Evolutionary conservation across 148 eudicot genomes (phyloP).

Genomic region (Bassia scoparia): DNA sequence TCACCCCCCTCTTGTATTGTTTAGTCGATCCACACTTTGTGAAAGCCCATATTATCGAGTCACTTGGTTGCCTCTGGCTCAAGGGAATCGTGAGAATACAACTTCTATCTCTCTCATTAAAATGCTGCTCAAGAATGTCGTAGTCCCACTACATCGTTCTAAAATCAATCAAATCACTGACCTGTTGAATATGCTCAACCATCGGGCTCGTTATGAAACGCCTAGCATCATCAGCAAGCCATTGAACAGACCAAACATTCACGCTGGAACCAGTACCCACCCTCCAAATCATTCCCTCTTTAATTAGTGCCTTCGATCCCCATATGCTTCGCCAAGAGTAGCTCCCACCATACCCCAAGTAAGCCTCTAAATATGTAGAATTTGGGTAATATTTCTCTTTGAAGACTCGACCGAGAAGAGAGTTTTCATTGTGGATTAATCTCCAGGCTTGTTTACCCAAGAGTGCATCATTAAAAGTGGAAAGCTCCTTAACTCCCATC

Average conservation of each 20-base stretch:
- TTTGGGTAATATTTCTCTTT: neutral
- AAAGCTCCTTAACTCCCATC: neutral
- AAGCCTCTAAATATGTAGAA: neutral
- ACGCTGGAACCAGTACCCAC: neutral
- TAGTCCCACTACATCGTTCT: neutral
- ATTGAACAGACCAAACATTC: too few species aligned
- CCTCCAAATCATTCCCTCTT: neutral
- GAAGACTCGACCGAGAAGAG: neutral
- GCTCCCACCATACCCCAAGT: neutral
- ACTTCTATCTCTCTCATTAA: neutral
- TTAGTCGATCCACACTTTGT: too few species aligned
- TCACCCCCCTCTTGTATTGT: too few species aligned
- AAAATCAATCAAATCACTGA: neutral
- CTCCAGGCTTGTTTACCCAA: neutral
- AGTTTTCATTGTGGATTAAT: too few species aligned
- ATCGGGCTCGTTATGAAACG: neutral
- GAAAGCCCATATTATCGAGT: neutral
- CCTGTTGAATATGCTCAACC: neutral
- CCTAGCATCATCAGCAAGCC: too few species aligned
- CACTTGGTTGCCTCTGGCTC: neutral
- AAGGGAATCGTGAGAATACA: neutral
- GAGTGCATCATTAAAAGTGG: neutral
- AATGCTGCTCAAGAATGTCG: neutral
- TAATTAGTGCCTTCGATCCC: neutral
- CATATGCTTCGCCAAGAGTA: neutral